Evolutionary conservation across 768 basidiomycete genomes (phyloP), one percentile per base, ranked within the genome.

Genomic region (Suillus americanus): DNA sequence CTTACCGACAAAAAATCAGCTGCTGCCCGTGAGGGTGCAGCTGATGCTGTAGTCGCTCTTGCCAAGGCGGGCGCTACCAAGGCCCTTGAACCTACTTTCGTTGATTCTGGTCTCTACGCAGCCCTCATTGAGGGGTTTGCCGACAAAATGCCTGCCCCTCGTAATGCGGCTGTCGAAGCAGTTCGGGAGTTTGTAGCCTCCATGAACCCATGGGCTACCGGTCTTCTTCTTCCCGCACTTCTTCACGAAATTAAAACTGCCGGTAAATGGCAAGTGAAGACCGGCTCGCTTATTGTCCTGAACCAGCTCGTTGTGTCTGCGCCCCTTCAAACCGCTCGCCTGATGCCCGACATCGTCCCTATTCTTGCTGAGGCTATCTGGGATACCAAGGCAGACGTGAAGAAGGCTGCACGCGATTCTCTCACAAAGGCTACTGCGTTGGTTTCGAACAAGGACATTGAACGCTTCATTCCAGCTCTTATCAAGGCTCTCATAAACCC

Each of bases 401-500:
- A 99, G 90, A 97, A 98, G 85, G 92, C 94, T 45, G 95, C 97
- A 66, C 94, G 94, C 75, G 90, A 92, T 77, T 90, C 95, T 67
- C 89, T 98, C 74, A 93, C 93, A 72, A 96, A 95, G 84, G 90
- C 95, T 68, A 94, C 92, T 72, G 94, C 94, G 73, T 83, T 98
- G 69, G 87, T 97, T 69, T 95, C 95, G 70, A 98, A 98, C 90
- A 98, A 97, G 89, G 96, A 97, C 81, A 95, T 94, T 65, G 91
- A 93, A 87, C 89, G 88, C 80, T 97, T 92, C 83, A 94, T 99
- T 85, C 94, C 94, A 72, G 96, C 96, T 77, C 89, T 99, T 74
- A 96, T 98, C 80, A 95, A 97, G 79, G 91, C 94, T 77, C 85
- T 99, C 75, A 95, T 98, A 82, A 96, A 99, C 86, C 97, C 97